A percentile compares a stretch with the other conserved stretches of the same genome.
Conservation (phyloP, 2,329 filamentous ascomycete species). For the Ceratocystis harringtonii region DNA sequence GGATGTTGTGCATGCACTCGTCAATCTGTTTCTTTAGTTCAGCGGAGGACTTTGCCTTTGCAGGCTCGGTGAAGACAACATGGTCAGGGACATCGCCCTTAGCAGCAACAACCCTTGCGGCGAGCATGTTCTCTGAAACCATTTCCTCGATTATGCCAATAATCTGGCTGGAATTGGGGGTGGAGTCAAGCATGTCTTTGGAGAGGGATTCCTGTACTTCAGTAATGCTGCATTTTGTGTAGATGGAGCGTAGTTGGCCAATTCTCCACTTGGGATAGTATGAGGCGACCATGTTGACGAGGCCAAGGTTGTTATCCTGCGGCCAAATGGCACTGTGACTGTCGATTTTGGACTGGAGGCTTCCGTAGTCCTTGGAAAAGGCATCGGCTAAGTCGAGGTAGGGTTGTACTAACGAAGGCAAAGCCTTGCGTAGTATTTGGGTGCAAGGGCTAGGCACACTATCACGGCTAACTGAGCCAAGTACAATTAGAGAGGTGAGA, state of each 20-base stretch:
- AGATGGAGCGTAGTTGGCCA: slow-evolving; percentile 56
- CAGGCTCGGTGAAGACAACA: slow-evolving; percentile 35
- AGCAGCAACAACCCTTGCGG: slow-evolving; percentile 35
- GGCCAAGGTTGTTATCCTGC: slow-evolving; percentile 55
- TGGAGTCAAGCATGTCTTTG: slow-evolving; percentile 35
- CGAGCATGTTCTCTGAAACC: slow-evolving; percentile 39
- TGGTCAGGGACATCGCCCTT: slow-evolving; percentile 29
- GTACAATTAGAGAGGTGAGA: slow-evolving; percentile 55
- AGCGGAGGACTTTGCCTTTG: slow-evolving; percentile 12
- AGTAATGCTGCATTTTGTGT: slow-evolving; percentile 42
- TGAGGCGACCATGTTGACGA: slow-evolving; percentile 53
- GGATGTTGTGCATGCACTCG: slow-evolving; percentile 29
- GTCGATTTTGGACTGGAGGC: slow-evolving; percentile 49
- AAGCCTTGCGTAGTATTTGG: slow-evolving; percentile 8
- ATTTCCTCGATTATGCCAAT: slow-evolving; percentile 37
- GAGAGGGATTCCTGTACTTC: slow-evolving; percentile 37
- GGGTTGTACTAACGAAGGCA: slow-evolving; percentile 42
- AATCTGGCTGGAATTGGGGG: slow-evolving; percentile 31
- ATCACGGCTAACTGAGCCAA: slow-evolving; percentile 35
- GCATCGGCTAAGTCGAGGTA: slow-evolving; percentile 57
- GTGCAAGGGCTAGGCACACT: background rate
- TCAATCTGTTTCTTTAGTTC: slow-evolving; percentile 31
- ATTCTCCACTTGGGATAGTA: slow-evolving; percentile 66
- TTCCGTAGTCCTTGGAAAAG: slow-evolving; percentile 38
- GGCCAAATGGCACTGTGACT: slow-evolving; percentile 44